Base-by-base conservation (phyloP, 345 rosid species). In the Eucalyptus polyanthemos region DNA sequence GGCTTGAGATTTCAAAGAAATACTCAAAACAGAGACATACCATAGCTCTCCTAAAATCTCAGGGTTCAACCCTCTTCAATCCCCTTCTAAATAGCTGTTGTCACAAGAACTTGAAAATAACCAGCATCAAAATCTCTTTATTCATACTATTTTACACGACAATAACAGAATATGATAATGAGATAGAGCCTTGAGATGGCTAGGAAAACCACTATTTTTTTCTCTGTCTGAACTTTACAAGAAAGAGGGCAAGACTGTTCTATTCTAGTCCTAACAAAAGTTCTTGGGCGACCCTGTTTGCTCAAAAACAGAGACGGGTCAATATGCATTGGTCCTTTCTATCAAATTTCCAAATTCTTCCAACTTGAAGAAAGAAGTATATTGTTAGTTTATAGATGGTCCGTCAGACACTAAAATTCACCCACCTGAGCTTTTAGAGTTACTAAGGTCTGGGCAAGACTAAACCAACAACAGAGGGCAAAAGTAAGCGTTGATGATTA, bases 401-500 rank as follows among this genome's bases (percentile, higher is more conserved):
- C 83, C 22, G 83, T 86, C 44, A 4, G 10, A 31, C 47, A 56
- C 88, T 37, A 50, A 19, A 86, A 50, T 86, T 40, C 88, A 51
- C 11, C 56, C 56, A 31, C 65, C 45, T 34, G 25, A 50, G 65
- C 51, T 86, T 31, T 47, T 49, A 50, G 56, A 49, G 27, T 86
- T 13, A 54, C 34, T 86, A 11, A 51, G 62, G 24, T 86, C 65
- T 50, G 45, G 40, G 62, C 7, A 40, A 86, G 88, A 51, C 88
- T 31, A 31, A 86, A 86, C 45, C 17, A 6, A 17, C 42, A 54
- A n/a, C 87, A 10, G 25, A 76, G 47, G 12, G 83, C 29, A 40
- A 76, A 72, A 76, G 47, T 25, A 76, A 76, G 83, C 83, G 5
- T 40, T 11, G 47, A 24, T 24, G 27, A 91, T 94, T 94, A 96